phyloP scores from a whole-genome alignment of 2,329 filamentous ascomycete genomes.

The Chaetomium olivaceum region DNA sequence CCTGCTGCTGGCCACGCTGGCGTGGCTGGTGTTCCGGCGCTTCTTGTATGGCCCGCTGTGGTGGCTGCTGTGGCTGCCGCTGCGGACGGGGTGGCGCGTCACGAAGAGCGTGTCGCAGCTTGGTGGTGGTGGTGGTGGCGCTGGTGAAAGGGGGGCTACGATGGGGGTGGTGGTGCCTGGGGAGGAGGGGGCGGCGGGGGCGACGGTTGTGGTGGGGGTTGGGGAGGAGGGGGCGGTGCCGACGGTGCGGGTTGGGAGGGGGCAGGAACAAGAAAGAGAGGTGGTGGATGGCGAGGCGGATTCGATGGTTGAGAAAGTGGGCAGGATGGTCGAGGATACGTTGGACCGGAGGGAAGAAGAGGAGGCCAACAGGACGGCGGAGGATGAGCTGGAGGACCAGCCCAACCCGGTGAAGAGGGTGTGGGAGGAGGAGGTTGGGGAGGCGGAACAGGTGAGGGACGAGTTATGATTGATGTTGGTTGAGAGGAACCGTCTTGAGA shows the following conservation, averaged over 20 bases:
- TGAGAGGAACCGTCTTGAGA: not conserved
- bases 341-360: slow-evolving; percentile 35
- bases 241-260: slow-evolving; percentile 50
- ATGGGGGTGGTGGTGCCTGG: slow-evolving; percentile 32
- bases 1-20: slow-evolving; percentile 72
- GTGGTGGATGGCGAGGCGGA: slow-evolving; percentile 39
- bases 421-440: slow-evolving; percentile 51
- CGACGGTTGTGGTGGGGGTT: slow-evolving; percentile 35
- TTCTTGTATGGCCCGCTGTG: slow-evolving; percentile 85
- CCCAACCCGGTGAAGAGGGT: slow-evolving; percentile 63
- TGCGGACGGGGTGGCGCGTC: slow-evolving; percentile 66
- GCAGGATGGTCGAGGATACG: slow-evolving; percentile 45
- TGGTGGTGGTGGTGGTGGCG: slow-evolving; percentile 16
- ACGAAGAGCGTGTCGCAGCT: slow-evolving; percentile 51
- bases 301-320: slow-evolving; percentile 55
- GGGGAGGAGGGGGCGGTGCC: slow-evolving; percentile 47
- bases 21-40: slow-evolving; percentile 83
- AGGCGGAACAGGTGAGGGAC: slow-evolving; percentile 33
- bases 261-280: slow-evolving; percentile 30
- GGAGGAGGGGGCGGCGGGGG: slow-evolving; percentile 26
- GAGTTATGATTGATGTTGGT: slow-evolving; percentile 33
- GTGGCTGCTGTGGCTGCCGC: slow-evolving; percentile 83
- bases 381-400: slow-evolving; percentile 33
- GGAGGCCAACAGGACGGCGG: slow-evolving; percentile 34
- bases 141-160: slow-evolving; percentile 21